Evolutionary conservation across 805 yeast genomes (phyloP), one percentile per base, ranked within the genome.

Genomic region (Yarrowia osloensis): DNA sequence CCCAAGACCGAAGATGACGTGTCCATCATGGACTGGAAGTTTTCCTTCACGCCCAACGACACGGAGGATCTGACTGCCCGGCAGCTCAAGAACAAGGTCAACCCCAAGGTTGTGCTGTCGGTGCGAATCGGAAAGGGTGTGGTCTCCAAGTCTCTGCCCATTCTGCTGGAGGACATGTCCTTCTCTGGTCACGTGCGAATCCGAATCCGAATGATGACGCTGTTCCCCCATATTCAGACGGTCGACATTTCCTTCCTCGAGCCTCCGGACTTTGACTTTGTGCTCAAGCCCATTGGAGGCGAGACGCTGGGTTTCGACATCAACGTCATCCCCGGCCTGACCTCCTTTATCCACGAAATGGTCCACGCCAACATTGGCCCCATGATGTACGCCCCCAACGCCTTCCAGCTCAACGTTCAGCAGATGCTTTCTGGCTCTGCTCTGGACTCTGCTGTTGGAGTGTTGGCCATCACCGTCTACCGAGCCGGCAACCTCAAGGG

Each of bases 21-120:
- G 65, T 96, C 94, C 12, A 97, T 96, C 65, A 95, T 95, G 97
- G 99, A 95, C 78, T 94, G 98, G 98, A 89, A 87, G 47, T 84
- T 89, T 50, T 90, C 97, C 0, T 91, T 93, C 80, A 89, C 91
- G 29, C 99, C 99, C n/a, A 91, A 91, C 77, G 89, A 92, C 44
- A 77, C 86, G 61, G 88, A 89, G 47, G 99, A 95, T 77, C 80
- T 91, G 72, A 91, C 91, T 67, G 86, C 87, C 29, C 90, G 94
- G 73, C 98, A 95, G 77, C 76, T 89, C 77, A 90, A 88, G 75
- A 91, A 87, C 76, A 87, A 86, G 71, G 93, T 92, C 49, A 92
- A 93, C 77, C 96, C 93, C 74, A 86, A 85, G 74, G 82, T 89
- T 50, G 87, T 89, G 40, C 85, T 94, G 42, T 91, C 90, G 73